Conservation (phyloP, 257 asterid species). For the Apocynum venetum region DNA sequence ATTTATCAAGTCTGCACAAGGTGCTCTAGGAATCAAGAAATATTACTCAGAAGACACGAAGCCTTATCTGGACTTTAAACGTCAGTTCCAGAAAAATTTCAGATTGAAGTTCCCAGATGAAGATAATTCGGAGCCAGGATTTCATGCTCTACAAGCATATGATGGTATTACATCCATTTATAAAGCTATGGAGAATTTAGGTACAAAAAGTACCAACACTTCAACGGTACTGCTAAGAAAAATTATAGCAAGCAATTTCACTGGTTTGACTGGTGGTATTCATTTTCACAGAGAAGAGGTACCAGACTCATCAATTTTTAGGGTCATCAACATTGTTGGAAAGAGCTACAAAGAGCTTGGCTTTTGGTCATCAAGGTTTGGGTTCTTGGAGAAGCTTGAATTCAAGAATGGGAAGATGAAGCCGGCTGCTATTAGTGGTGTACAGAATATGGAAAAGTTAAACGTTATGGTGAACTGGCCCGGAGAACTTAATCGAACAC, state of each 20-base stretch:
- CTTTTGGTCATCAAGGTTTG: conserved; percentile 30
- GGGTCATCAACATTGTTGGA: conserved; percentile 36
- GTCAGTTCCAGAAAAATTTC: conserved; percentile 20
- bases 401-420: conserved; percentile 11
- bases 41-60: conserved; percentile 16
- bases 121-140: conserved; percentile 27
- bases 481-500: conserved; percentile 32
- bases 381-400: conserved; percentile 18
- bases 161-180: conserved; percentile 33
- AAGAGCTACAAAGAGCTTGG: conserved; percentile 32
- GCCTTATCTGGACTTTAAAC: conserved; percentile 23
- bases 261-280: conserved; percentile 38
- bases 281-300: conserved; percentile 17
- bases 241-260: conserved; percentile 28
- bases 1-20: conserved; percentile 26
- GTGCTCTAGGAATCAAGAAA: conserved; percentile 39
- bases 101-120: conserved; percentile 29
- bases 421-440: neutral
- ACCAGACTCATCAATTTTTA: conserved; percentile 15
- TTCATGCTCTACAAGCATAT: conserved; percentile 40
- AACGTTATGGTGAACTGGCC: conserved; percentile 33
- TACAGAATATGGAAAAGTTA: conserved; percentile 10
- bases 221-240: conserved; percentile 18
- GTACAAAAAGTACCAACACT: neutral
- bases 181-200: conserved; percentile 12